Evolutionary conservation across 768 basidiomycete genomes (phyloP), one percentile per base, ranked within the genome.

Genomic region (Suillus luteus): DNA sequence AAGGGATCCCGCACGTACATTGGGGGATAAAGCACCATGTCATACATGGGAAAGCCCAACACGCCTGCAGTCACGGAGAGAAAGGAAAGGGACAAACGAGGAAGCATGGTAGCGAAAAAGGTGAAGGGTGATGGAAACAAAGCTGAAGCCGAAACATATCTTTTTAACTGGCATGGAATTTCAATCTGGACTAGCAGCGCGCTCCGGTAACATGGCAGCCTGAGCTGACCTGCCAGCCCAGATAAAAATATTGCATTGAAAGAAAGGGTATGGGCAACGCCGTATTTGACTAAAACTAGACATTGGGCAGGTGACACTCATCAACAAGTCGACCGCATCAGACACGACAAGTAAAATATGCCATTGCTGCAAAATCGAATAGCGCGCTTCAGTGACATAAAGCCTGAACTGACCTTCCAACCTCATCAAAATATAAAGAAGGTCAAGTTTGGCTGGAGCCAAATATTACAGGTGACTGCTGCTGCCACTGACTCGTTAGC

Each of bases 121-220:
- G 40, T 57, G 7, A 33, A 22, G 27, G 14, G 38, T 24, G 33
- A 3, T 55, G 52, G 19, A 15, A 49, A 27, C 2, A n/a, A 1
- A 57, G 35, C 40, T 40, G 54, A 24, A 46, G 31, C 15, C 3
- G 15, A 54, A 33, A 33, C 15, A 76, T 75, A 64, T 78, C 77
- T 61, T 54, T 54, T 33, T 33, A 52, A 54, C 31, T 33, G 19
- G 31, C 52, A n/a, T 33, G 6, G 19, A 11, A n/a, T 54, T 54
- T 1, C 31, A 33, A 54, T 54, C 31, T 5, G 19, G 19, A 54
- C 52, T 33, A 33, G 11, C 33, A 12, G 31, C 17, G 2, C 17
- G 17, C 19, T 33, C 27, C 31, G 19, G 31, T 33, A 3, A 19
- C 17, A 24, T 46, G 22, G 22, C 46, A 48, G 15, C 7, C 51